Conservation (phyloP, 2,329 filamentous ascomycete genomes). For the Cordyceps cateniannulata region DNA sequence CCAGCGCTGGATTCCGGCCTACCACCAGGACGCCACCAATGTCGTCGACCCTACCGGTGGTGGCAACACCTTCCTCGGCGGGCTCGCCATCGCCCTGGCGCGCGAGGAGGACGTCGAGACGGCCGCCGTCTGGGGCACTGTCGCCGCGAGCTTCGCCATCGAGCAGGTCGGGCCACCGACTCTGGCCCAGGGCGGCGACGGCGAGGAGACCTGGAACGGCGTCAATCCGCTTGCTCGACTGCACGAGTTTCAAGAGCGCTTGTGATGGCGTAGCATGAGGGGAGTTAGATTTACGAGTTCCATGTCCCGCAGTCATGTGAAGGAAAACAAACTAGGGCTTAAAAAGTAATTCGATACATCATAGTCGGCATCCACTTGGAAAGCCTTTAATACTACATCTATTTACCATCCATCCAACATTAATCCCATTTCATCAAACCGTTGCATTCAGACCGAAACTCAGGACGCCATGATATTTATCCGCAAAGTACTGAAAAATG, state of each 20-base stretch:
- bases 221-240: conserved; percentile 46
- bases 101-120: conserved; percentile 57
- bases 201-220: conserved; percentile 57
- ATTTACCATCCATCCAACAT: conserved; percentile 3
- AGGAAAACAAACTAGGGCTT: not conserved
- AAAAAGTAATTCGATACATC: conserved; percentile 7
- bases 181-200: conserved; percentile 38
- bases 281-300: not conserved
- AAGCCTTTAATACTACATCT: conserved; percentile 10
- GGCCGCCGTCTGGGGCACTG: conserved; percentile 69
- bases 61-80: conserved; percentile 78
- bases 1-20: conserved; percentile 72
- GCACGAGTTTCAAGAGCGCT: conserved; percentile 39
- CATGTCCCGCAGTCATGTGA: not conserved
- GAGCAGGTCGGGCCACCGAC: conserved; percentile 84
- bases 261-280: conserved; percentile 19
- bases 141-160: conserved; percentile 88
- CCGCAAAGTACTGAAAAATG: not conserved
- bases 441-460: not conserved
- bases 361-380: conserved; percentile 10
- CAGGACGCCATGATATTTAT: conserved; percentile 6
- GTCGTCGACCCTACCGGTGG: conserved; percentile 93
- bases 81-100: conserved; percentile 51
- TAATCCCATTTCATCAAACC: not conserved
- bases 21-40: conserved; percentile 46